These are phyloP conservation scores for Fraxinus anomala DNA, from an alignment of 257 asterid species.

Conservation along the genomic window DNA sequence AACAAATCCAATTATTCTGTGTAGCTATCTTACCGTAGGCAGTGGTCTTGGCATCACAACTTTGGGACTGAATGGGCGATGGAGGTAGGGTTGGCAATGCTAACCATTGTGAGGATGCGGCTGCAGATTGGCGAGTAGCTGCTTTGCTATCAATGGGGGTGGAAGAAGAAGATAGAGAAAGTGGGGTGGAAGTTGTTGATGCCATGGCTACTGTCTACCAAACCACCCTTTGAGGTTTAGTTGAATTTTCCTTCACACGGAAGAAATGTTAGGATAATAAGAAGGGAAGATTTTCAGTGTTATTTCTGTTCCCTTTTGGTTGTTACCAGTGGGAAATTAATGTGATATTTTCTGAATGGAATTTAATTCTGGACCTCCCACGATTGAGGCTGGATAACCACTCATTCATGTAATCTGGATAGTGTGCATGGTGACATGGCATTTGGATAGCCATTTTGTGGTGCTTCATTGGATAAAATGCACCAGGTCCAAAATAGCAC, in stretches of 20 bases:
- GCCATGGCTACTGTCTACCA: constrained; percentile 40
- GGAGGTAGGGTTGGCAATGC: constrained; percentile 43
- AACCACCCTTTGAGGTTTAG: constrained; percentile 2
- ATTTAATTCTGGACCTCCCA: not conserved
- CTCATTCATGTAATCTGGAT: constrained; percentile 52
- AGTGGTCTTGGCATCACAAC: constrained; percentile 48
- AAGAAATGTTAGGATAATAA: not conserved
- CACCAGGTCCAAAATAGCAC: not conserved
- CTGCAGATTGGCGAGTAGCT: constrained; percentile 40
- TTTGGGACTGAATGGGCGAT: constrained; percentile 32
- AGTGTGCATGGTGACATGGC: constrained; percentile 50
- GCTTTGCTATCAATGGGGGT: constrained; percentile 43
- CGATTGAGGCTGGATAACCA: constrained; percentile 40
- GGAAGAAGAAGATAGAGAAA: constrained; percentile 58
- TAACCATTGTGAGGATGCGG: constrained; percentile 40
- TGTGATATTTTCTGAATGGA: not conserved
- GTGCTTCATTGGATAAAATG: constrained; percentile 40
- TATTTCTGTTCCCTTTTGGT: not conserved
- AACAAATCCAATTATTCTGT: not conserved
- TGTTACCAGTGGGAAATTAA: not conserved
- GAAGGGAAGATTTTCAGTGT: not conserved
- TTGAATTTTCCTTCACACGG: not conserved
- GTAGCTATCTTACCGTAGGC: constrained; percentile 46
- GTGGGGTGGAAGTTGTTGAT: constrained; percentile 54
- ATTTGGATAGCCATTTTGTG: constrained; percentile 45